Evolutionary conservation across 441 rosid genomes (phyloP).

Genomic region (Jatropha podagrica): DNA sequence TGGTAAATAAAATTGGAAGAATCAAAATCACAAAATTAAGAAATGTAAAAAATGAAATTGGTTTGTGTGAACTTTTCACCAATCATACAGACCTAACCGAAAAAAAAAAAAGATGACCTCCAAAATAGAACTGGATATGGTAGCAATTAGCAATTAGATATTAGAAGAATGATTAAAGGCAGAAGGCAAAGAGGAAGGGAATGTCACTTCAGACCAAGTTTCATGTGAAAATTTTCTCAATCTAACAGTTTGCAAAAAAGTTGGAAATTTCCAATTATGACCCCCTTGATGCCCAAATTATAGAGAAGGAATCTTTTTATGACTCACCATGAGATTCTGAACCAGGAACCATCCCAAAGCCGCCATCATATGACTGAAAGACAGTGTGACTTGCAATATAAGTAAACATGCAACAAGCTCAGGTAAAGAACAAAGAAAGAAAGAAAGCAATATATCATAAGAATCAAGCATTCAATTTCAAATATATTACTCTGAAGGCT

Average conservation of each 20-base stretch:
- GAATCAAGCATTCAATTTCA: slow-evolving; percentile 8
- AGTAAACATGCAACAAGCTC: background rate
- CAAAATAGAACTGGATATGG: background rate
- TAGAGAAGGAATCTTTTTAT: background rate
- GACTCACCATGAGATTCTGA: slow-evolving; percentile 95
- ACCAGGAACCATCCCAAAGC: slow-evolving; percentile 92
- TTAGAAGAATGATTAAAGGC: background rate
- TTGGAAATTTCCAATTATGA: slow-evolving; percentile 1
- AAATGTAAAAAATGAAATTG: background rate
- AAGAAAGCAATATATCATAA: background rate
- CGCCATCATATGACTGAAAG: slow-evolving; percentile 94
- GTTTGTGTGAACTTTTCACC: background rate
- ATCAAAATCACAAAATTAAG: slow-evolving; percentile 10
- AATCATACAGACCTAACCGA: background rate
- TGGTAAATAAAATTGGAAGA: slow-evolving; percentile 38
- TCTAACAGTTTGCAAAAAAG: background rate
- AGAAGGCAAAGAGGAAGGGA: background rate
- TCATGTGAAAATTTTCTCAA: background rate
- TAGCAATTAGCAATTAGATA: background rate
- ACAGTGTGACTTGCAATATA: slow-evolving; percentile 15
- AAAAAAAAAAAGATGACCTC: background rate
- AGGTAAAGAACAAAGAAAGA: background rate
- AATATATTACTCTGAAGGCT: slow-evolving; percentile 9
- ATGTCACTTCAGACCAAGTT: background rate
- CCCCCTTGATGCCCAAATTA: background rate